Base-by-base conservation (phyloP, 345 rosid genomes). In the Litchi chinensis region DNA sequence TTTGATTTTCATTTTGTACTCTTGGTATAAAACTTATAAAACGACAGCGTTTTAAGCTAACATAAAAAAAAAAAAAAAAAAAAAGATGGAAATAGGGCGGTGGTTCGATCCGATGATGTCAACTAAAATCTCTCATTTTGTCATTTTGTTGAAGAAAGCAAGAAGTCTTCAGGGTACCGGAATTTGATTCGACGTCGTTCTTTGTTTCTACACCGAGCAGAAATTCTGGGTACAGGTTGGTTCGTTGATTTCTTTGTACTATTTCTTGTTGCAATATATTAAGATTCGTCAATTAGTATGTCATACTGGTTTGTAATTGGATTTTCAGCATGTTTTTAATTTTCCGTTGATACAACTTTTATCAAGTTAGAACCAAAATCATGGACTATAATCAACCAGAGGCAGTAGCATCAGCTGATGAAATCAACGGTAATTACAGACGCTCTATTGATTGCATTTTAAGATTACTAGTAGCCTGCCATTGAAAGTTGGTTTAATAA, bases 261-360 rank as follows among this genome's bases (percentile, higher is more conserved):
- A 54, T 54, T 50, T 26, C 0, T 32, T 32, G 37, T 32, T 32
- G 37, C 37, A 32, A 32, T 3, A 32, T 32, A 32, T 32, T 32
- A 32, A 1, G 37, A 32, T 32, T 32, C 10, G 19, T 32, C 66
- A 1, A n/a, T 73, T 21, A 22, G 43, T 40, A 12, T 26, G 50
- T 26, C 10, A 62, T 41, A 4, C 16, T 15, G 22, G 43, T 62
- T 74, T 22, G 24, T 74, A 62, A 5, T 74, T 60, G 24, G 24
- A 22, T 74, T 73, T 10, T 46, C 76, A 63, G 69, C 50, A 26
- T 63, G 24, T 16, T 22, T 74, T 54, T 41, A 41, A 46, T 63
- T 44, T 60, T 28, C 19, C 6, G 60, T 16, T 74, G 59, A 74
- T 24, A 41, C 9, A 22, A 43, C 44, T 44, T 64, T 63, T 0